phyloP scores from a whole-genome alignment of 108 stramenopile species.

The Skeletonema costatum region DNA sequence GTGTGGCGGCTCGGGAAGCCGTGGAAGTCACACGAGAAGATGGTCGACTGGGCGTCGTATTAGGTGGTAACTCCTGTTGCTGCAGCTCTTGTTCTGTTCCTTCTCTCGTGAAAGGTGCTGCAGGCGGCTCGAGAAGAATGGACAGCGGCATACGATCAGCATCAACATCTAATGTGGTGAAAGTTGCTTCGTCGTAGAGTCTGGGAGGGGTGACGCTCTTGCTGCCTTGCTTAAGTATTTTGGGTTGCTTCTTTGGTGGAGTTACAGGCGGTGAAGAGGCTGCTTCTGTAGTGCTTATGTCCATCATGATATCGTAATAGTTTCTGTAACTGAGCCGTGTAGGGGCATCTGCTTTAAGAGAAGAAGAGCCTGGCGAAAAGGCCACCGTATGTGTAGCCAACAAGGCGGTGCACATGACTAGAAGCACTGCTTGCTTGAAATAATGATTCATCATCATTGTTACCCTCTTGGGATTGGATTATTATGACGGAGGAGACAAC shows the following conservation, averaged over 20 bases:
- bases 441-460: no score
- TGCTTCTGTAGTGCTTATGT: not conserved
- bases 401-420: not conserved
- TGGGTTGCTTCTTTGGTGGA: not conserved
- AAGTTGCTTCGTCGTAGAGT: not conserved
- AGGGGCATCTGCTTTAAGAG: not conserved
- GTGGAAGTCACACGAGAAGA: slow-evolving; percentile 5
- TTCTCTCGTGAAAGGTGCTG: not conserved
- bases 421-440: not conserved
- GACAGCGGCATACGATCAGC: slow-evolving; percentile 18
- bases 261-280: not conserved
- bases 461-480: no score
- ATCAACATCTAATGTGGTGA: slow-evolving; percentile 9
- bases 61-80: not conserved
- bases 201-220: not conserved
- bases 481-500: no score
- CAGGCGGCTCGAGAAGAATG: slow-evolving; percentile 19
- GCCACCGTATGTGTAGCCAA: not conserved
- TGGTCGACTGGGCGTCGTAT: not conserved
- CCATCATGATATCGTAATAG: not conserved
- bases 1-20: slow-evolving; percentile 10
- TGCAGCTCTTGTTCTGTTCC: not conserved
- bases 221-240: not conserved
- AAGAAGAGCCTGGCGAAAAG: not conserved
- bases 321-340: not conserved